Evolutionary conservation across 257 asterid genomes (phyloP), one percentile per base, ranked within the genome.

Genomic region (Penstemon barbatus): DNA sequence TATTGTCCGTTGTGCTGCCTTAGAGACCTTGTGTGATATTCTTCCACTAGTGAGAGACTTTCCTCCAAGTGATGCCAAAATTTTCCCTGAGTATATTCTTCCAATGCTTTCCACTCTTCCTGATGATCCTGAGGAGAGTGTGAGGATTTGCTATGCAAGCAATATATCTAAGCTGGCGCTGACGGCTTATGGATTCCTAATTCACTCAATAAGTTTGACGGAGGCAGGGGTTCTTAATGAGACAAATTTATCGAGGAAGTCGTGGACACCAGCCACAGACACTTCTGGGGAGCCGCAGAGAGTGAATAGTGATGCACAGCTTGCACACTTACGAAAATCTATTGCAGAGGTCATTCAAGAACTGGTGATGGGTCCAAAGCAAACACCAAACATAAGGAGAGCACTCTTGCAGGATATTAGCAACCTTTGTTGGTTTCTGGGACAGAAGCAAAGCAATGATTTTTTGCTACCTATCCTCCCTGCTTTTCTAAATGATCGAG

Each of bases 41-140:
- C 97, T 94, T 72, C 97, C 99, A 75, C 74, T 91, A 46, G 91
- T 94, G 67, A 79, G 97, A 81, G 99, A 91, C 81, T 94, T 94
- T 68, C 97, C 99, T 68, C 98, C 99, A 0, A 94, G 98, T 81
- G 99, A 94, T 80, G 99, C 99, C 84, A 94, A 94, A 86, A 94
- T 94, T 6, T 94, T 94, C 75, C 99, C 99, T 0, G 99, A 94
- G 78, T 94, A 94, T 78, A 91, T 91, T 73, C 91, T 94, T 79
- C 99, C 99, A 4, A 94, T 94, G 99, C 97, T 92, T 79, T 89
- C 97, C 83, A 90, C 81, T 91, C 89, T 94, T 84, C 97, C 98
- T 44, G 99, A 94, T 81, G 99, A 94, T 82, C 88, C 99, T 2
- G 99, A 94, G 83, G 99, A 94, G 83, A 94, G 95, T 86, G 99